Evolutionary conservation across 2,329 filamentous ascomycete species (phyloP).

Genomic region (Penicillium vulpinum): DNA sequence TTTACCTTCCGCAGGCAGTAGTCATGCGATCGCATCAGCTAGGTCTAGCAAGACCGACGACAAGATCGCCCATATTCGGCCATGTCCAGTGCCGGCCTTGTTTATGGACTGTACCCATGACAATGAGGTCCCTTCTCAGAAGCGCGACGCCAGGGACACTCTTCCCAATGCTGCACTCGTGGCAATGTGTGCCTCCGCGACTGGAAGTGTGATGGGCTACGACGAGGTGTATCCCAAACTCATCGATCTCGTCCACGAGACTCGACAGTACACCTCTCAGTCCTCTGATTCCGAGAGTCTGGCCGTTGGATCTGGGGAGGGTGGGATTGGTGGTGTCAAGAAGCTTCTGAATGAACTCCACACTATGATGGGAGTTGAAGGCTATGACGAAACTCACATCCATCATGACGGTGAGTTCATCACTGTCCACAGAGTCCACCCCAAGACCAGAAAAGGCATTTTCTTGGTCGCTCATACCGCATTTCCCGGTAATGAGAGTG

Average conservation of each 20-base stretch:
- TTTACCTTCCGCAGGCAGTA: constrained; percentile 68
- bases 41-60: constrained; percentile 48
- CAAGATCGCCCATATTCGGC: constrained; percentile 76
- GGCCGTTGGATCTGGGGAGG: constrained; percentile 65
- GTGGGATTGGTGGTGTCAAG: constrained; percentile 87
- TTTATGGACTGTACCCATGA: constrained; percentile 99
- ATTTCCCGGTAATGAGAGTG: constrained; percentile 85
- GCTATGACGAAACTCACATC: constrained; percentile 92
- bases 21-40: constrained; percentile 38
- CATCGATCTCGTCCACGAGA: constrained; percentile 91
- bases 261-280: constrained; percentile 74
- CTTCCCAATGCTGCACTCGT: constrained; percentile 91
- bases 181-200: constrained; percentile 91
- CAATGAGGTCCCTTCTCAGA: constrained; percentile 94
- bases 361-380: constrained; percentile 90
- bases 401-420: constrained; percentile 96
- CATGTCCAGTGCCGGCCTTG: constrained; percentile 84
- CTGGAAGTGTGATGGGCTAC: constrained; percentile 95
- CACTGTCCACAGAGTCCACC: constrained; percentile 93
- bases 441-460: constrained; percentile 86
- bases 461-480: constrained; percentile 96
- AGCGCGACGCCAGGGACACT: constrained; percentile 89
- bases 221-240: constrained; percentile 93
- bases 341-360: constrained; percentile 94
- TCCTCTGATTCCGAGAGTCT: constrained; percentile 61